Percentiles rank a stretch among this genome's conserved stretches.
These are phyloP conservation scores for Colletotrichum tanaceti DNA, from an alignment of 2,329 filamentous ascomycete species.

Conservation along the genomic window DNA sequence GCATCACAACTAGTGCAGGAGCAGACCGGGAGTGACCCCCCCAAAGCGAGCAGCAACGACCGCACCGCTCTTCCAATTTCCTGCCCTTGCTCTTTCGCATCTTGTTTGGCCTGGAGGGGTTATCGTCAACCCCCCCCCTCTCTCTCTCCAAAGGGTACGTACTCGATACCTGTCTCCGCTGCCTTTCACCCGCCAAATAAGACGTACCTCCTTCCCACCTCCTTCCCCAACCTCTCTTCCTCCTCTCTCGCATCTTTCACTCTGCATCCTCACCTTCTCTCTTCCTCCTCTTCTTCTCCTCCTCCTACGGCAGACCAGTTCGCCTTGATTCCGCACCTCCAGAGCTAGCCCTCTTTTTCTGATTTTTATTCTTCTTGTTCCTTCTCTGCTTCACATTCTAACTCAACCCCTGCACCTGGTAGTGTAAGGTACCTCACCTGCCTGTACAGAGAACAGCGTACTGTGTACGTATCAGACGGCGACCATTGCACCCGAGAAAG, in stretches of 20 bases:
- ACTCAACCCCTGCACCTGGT: conserved; percentile 16
- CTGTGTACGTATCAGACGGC: conserved; percentile 30
- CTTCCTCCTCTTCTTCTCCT: conserved; percentile 20
- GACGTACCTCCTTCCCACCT: conserved; percentile 15
- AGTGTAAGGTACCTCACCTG: not conserved
- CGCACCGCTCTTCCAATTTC: conserved; percentile 14
- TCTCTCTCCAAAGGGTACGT: conserved; percentile 11
- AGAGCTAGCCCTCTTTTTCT: conserved; percentile 26
- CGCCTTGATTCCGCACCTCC: conserved; percentile 33
- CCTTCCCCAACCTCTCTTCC: conserved; percentile 12
- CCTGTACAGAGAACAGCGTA: not conserved
- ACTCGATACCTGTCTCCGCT: conserved; percentile 13
- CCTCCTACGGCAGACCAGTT: conserved; percentile 19
- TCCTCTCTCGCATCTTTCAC: conserved; percentile 1
- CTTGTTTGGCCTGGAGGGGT: not conserved
- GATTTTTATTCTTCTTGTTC: not conserved
- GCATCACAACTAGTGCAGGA: not conserved
- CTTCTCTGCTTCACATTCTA: conserved; percentile 1
- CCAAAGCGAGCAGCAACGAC: conserved; percentile 1
- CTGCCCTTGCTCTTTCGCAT: not conserved
- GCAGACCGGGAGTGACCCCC: not conserved
- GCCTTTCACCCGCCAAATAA: conserved; percentile 18
- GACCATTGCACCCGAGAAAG: conserved; percentile 2
- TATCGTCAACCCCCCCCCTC: conserved; percentile 2
- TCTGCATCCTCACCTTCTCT: not conserved